Conservation (phyloP, 1,139 yeast species). For the Ogataea hybrid region DNA sequence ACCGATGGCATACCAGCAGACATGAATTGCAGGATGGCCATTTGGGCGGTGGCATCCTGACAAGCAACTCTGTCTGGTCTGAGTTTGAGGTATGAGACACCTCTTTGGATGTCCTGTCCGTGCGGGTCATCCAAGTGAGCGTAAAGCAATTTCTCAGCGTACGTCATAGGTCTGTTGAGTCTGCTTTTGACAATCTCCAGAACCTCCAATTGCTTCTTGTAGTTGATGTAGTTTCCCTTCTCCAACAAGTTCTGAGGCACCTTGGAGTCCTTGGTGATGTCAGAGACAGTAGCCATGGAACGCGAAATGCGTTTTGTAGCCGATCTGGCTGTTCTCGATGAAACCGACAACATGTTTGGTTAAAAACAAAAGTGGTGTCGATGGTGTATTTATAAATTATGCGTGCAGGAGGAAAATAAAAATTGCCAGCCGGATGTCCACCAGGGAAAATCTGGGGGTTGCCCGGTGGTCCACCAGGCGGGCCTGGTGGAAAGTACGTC, state of each 20-base stretch:
- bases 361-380: slow-evolving; percentile 10
- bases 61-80: slow-evolving; percentile 99
- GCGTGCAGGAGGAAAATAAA: slow-evolving; percentile 9
- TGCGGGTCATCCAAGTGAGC: slow-evolving; percentile 97
- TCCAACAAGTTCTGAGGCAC: slow-evolving; percentile 92
- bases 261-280: slow-evolving; percentile 84
- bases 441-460: slow-evolving; percentile 3
- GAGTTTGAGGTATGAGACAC: slow-evolving; percentile 92
- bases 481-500: slow-evolving; percentile 3
- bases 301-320: slow-evolving; percentile 43
- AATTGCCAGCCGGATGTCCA: slow-evolving; percentile 2
- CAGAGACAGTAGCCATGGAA: slow-evolving; percentile 70
- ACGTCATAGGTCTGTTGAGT: slow-evolving; percentile 90
- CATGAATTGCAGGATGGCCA: slow-evolving; percentile 99
- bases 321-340: slow-evolving; percentile 28
- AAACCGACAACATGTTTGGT: slow-evolving; percentile 29
- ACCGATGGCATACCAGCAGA: slow-evolving; percentile 93
- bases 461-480: slow-evolving; percentile 1
- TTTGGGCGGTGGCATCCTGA: slow-evolving; percentile 99
- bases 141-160: slow-evolving; percentile 94
- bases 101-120: slow-evolving; percentile 92
- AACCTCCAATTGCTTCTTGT: slow-evolving; percentile 78
- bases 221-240: slow-evolving; percentile 74
- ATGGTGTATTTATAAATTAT: slow-evolving; percentile 9
- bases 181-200: slow-evolving; percentile 84